These are phyloP conservation scores for Dioszegia crocea DNA, from an alignment of 768 basidiomycete genomes.

Conservation along the genomic window DNA sequence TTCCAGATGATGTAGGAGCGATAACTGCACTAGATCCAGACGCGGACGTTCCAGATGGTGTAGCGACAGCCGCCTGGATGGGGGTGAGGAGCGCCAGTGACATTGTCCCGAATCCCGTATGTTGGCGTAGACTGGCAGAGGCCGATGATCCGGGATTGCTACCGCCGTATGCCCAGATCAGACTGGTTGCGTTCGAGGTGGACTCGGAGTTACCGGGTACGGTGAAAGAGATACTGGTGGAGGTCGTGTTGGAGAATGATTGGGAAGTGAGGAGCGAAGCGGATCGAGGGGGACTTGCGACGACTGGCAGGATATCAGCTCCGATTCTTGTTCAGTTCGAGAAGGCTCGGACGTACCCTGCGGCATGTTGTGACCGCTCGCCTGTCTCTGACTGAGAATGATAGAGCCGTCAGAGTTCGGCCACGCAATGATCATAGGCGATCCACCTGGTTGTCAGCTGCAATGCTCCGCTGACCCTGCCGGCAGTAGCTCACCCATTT, in stretches of 20 bases:
- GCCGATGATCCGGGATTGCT: conserved; percentile 55
- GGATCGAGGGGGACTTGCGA: conserved; percentile 54
- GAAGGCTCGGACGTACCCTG: conserved; percentile 53
- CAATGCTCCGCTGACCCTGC: not conserved
- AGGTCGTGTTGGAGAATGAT: conserved; percentile 29
- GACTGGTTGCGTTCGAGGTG: conserved; percentile 21
- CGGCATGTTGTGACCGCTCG: conserved; percentile 59
- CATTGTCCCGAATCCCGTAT: conserved; percentile 54
- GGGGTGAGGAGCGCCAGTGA: conserved; percentile 56
- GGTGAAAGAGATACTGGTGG: conserved; percentile 33
- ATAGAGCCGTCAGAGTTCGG: conserved; percentile 60
- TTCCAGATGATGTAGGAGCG: not conserved
- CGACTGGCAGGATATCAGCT: conserved; percentile 23
- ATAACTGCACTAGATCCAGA: not conserved
- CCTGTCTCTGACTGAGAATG: conserved; percentile 64
- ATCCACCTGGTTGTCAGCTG: conserved; percentile 15
- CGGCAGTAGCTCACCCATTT: conserved; percentile 30
- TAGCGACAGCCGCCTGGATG: not conserved
- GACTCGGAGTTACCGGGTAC: conserved; percentile 23
- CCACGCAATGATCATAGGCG: conserved; percentile 70
- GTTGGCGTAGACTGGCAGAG: conserved; percentile 56
- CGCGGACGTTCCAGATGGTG: conserved; percentile 1
- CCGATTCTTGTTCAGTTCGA: not conserved
- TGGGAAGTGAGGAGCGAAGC: conserved; percentile 57
- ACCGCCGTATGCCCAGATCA: conserved; percentile 63